A percentile compares a stretch with the other conserved stretches of the same genome.
phyloP scores from a whole-genome alignment of 495 filamentous ascomycete species.

The Tricharina praecox region DNA sequence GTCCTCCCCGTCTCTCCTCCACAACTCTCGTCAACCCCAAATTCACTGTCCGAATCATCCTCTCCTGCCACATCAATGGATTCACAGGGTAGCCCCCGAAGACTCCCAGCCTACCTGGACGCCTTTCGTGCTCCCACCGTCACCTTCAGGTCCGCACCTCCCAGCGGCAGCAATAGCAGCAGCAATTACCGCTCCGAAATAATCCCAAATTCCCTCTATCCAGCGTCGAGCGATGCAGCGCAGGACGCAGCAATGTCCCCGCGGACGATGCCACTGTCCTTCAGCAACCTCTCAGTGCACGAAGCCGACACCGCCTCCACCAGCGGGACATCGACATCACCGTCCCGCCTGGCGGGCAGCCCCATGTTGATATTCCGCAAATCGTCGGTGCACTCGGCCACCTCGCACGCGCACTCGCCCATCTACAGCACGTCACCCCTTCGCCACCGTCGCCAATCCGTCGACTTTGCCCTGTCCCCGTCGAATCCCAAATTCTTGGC shows the following conservation, averaged over 20 bases:
- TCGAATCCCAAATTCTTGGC: neutral
- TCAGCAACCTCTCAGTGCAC: neutral
- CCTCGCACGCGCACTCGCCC: too few species aligned
- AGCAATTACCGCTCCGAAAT: too few species aligned
- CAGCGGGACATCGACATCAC: too few species aligned
- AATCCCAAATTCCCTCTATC: too few species aligned
- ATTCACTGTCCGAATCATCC: too few species aligned
- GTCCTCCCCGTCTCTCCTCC: too few species aligned
- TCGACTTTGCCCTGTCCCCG: neutral
- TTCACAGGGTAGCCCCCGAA: neutral
- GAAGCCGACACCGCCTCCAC: neutral
- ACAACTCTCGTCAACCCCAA: too few species aligned
- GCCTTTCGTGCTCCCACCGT: neutral
- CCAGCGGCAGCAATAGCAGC: too few species aligned
- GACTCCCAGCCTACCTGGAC: neutral
- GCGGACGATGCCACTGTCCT: neutral
- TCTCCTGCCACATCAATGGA: neutral
- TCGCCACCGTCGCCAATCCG: neutral
- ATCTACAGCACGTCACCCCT: neutral
- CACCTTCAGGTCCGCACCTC: too few species aligned
- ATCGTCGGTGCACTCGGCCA: neutral
- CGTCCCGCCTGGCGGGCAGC: too few species aligned
- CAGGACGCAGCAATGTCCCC: too few species aligned
- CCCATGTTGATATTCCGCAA: constrained; percentile 3
- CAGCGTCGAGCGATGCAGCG: too few species aligned